These are phyloP conservation scores for Fomitopsis pinicola DNA, from an alignment of 1,284 basidiomycete species.

Conservation along the genomic window DNA sequence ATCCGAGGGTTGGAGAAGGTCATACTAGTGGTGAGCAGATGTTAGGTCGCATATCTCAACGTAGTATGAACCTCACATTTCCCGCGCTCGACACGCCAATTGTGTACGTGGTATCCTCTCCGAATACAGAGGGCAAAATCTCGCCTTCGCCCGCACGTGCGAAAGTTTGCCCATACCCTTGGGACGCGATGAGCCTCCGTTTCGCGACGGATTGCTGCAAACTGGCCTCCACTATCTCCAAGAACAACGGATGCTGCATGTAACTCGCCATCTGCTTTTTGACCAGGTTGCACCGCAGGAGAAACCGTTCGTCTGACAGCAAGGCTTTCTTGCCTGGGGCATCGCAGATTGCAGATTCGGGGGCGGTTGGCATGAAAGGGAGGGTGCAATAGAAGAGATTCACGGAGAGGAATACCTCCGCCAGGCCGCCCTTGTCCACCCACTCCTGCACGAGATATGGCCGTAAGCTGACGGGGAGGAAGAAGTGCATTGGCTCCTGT, in stretches of 20 bases:
- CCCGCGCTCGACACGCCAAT: conserved; percentile 13
- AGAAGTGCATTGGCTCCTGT: conserved; percentile 45
- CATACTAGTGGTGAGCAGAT: conserved; percentile 1
- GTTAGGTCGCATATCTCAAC: conserved; percentile 10
- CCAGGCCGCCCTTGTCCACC: conserved; percentile 40
- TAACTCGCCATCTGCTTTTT: conserved; percentile 32
- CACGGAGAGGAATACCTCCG: conserved; percentile 40
- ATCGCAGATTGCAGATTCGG: conserved; percentile 16
- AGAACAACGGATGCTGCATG: conserved; percentile 43
- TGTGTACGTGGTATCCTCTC: background rate
- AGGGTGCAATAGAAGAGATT: conserved; percentile 41
- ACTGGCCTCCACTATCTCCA: conserved; percentile 36
- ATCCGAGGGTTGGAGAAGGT: conserved; percentile 1
- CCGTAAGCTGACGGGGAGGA: conserved; percentile 49
- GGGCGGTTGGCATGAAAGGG: conserved; percentile 42
- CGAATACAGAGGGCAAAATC: background rate
- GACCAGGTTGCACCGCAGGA: conserved; percentile 36
- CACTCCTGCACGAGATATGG: conserved; percentile 46
- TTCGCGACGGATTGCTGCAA: conserved; percentile 18
- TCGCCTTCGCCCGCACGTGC: background rate
- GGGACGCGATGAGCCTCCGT: conserved; percentile 17
- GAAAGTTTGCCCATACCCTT: conserved; percentile 2
- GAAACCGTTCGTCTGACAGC: conserved; percentile 42
- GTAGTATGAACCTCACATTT: conserved; percentile 18
- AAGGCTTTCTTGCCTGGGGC: conserved; percentile 39